Base-by-base conservation (phyloP, 768 basidiomycete species). In the Kwoniella bestiolae region DNA sequence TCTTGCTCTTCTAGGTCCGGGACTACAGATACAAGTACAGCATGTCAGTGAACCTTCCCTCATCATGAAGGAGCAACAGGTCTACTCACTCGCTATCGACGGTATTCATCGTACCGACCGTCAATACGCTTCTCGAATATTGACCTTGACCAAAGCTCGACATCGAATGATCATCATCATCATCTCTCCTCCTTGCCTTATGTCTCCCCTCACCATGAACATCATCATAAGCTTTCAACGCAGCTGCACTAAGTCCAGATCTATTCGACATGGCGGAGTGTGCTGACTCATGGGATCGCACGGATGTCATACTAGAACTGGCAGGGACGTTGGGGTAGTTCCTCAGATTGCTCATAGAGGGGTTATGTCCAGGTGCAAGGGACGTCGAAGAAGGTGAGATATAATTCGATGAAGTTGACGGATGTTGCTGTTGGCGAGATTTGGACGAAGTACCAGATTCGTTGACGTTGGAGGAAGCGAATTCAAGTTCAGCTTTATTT, bases 121-220 rank as follows among this genome's bases (percentile, higher is more conserved):
- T 77, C 18, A 78, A 49, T 41, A 74, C 79, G 35, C 63, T 67
- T 18, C 76, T 47, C 12, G 70, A 73, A 45, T 69, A 71, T 26
- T 66, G 60, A 63, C 71, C 77, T 26, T 66, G 60, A 63, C 71
- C 77, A 50, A 73, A 70, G 45, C 74, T 78, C 23, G 74, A 76
- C 61, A 73, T 78, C 31, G 80, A 80, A 63, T 82, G 81, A 65
- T 81, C 81, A 56, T 80, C 78, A 46, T 79, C 78, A 28, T 75
- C 76, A 69, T 79, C 76, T 55, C 78, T 70, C 26, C 75, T 72
- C 35, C 80, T 76, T 23, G 81, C 78, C 60, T 82, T 82, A 59
- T 77, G 74, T 50, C 79, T 61, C 47, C 73, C 71, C 14, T 53
- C 60, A 16, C 56, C 61, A 21, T 66, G 65, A 46, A 55, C 25